Conservation (phyloP, 2,329 filamentous ascomycete species). For the Pleoardoris graminearum region DNA sequence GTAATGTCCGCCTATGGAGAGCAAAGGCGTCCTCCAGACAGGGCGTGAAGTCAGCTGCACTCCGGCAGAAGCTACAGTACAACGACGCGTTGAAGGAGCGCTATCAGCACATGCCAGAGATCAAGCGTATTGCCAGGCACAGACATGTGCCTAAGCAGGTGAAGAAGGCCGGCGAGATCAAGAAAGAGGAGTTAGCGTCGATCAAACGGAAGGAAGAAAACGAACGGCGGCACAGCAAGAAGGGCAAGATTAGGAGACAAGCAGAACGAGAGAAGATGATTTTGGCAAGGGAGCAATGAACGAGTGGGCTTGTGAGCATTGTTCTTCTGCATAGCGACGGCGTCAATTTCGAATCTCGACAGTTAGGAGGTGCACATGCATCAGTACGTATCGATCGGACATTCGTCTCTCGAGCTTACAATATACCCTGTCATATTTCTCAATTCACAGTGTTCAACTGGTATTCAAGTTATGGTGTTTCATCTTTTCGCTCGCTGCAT, state of each 20-base stretch:
- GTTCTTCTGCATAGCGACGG: constrained; percentile 39
- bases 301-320: background rate
- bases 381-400: too few relatives aligned
- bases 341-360: constrained; percentile 18
- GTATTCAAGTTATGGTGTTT: too few relatives aligned
- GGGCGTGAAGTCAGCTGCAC: constrained; percentile 81
- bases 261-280: constrained; percentile 94
- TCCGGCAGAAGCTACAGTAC: constrained; percentile 89
- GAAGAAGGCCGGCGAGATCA: constrained; percentile 96
- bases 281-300: constrained; percentile 65
- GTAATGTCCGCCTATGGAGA: constrained; percentile 88
- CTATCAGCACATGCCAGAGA: constrained; percentile 95
- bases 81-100: constrained; percentile 80
- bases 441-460: too few relatives aligned
- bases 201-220: constrained; percentile 95
- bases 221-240: constrained; percentile 85
- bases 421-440: constrained; percentile 2
- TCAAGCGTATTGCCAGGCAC: constrained; percentile 86
- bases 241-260: constrained; percentile 72
- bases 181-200: constrained; percentile 81
- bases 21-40: constrained; percentile 80
- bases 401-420: background rate
- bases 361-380: background rate
- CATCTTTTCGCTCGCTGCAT: too few relatives aligned
- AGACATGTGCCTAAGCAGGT: constrained; percentile 89